These are phyloP conservation scores for Termitomyces bulborhizus DNA, from an alignment of 768 basidiomycete genomes.

Conservation along the genomic window DNA sequence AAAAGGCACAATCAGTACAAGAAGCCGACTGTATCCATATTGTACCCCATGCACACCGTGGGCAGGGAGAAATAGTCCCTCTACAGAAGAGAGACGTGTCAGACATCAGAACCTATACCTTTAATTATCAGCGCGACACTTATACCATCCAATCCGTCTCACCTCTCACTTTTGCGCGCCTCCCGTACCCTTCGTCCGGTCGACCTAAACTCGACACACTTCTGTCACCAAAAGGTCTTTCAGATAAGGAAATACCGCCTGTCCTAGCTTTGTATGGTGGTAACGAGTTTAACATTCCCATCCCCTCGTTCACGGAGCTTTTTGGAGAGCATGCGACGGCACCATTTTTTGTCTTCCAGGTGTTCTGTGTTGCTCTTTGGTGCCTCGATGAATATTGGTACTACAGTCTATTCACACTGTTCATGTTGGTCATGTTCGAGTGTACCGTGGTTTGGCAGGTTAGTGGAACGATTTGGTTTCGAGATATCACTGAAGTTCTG, in stretches of 20 bases:
- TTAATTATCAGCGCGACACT: slow-evolving; percentile 93
- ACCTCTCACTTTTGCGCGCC: slow-evolving; percentile 62
- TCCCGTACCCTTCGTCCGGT: slow-evolving; percentile 83
- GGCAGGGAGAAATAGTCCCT: slow-evolving; percentile 84
- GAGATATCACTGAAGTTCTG: slow-evolving; percentile 1
- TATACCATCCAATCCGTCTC: slow-evolving; percentile 62
- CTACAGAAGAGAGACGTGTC: slow-evolving; percentile 55
- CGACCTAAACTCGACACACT: slow-evolving; percentile 66
- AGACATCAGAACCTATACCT: slow-evolving; percentile 66
- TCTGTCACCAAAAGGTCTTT: slow-evolving; percentile 51
- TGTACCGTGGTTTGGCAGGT: slow-evolving; percentile 99
- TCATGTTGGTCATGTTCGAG: slow-evolving; percentile 98
- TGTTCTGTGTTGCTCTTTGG: slow-evolving; percentile 98
- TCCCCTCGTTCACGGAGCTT: slow-evolving; percentile 88
- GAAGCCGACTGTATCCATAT: slow-evolving; percentile 80
- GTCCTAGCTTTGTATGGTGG: slow-evolving; percentile 72
- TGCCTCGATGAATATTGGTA: slow-evolving; percentile 99
- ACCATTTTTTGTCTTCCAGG: slow-evolving; percentile 98
- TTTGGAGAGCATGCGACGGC: slow-evolving; percentile 96
- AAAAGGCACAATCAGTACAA: slow-evolving; percentile 55
- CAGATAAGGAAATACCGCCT: slow-evolving; percentile 37
- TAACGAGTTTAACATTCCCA: slow-evolving; percentile 96
- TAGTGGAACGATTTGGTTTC: slow-evolving; percentile 17
- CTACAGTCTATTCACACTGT: slow-evolving; percentile 93
- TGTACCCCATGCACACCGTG: slow-evolving; percentile 74